These are phyloP conservation scores for Candida berthetii DNA, from an alignment of 805 yeast species.

Conservation along the genomic window DNA sequence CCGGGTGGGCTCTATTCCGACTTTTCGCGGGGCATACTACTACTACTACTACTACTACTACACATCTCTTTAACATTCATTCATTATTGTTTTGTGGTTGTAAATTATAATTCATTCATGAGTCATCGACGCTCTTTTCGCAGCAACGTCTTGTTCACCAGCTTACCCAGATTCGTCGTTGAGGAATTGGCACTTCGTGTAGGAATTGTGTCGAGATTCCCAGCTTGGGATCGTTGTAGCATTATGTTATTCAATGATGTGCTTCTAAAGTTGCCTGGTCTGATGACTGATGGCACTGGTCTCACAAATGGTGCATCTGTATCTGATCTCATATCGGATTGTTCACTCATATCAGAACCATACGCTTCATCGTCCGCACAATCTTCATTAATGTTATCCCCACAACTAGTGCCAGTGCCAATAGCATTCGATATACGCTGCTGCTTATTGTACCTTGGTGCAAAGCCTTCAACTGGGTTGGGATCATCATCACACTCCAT, in stretches of 20 bases:
- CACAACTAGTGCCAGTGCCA: too few species aligned
- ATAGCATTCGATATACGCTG: too few species aligned
- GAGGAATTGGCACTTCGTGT: background rate
- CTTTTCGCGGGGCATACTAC: too few species aligned
- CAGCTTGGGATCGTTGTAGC: background rate
- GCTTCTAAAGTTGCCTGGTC: background rate
- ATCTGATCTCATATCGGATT: too few species aligned
- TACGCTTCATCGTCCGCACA: too few species aligned
- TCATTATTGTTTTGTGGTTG: too few species aligned
- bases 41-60: too few species aligned
- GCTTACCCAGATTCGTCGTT: background rate
- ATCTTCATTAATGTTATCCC: too few species aligned
- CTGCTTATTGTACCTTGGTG: conserved; percentile 52
- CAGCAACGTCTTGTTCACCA: background rate
- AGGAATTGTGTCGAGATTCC: background rate
- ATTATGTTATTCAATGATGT: background rate
- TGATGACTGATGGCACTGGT: background rate
- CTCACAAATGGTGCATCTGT: background rate
- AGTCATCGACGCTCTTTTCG: background rate
- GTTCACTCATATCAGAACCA: too few species aligned
- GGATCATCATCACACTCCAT: conserved; percentile 40
- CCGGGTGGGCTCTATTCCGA: too few species aligned
- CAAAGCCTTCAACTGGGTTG: conserved; percentile 30
- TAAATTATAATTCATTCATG: too few species aligned
- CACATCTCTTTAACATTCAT: too few species aligned